Evolutionary conservation across 805 yeast species (phyloP).

Genomic region (Yamadazyma endophytica): DNA sequence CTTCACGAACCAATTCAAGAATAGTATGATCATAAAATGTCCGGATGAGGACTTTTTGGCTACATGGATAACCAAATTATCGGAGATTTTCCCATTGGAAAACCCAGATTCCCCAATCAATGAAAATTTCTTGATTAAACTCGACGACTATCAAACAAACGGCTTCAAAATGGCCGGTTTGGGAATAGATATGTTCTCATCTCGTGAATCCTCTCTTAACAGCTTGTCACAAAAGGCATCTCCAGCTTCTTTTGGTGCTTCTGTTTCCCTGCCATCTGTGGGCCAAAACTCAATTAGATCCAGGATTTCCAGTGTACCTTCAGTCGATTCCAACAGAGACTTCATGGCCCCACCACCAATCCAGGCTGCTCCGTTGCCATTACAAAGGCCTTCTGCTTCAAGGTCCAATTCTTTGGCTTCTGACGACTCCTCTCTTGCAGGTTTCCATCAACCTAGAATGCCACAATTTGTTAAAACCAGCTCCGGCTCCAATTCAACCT

Average conservation of each 20-base stretch:
- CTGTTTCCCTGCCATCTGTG: background rate
- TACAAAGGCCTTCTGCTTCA: slow-evolving; percentile 1
- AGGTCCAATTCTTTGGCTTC: slow-evolving; percentile 5
- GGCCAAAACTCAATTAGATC: background rate
- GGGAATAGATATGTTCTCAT: slow-evolving; percentile 28
- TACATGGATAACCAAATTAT: slow-evolving; percentile 29
- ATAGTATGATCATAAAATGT: slow-evolving; percentile 12
- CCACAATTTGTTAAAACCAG: slow-evolving; percentile 8
- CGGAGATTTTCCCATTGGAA: slow-evolving; percentile 29
- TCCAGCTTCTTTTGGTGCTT: background rate
- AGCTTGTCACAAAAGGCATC: slow-evolving; percentile 1
- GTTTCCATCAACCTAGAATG: slow-evolving; percentile 8
- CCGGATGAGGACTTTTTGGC: slow-evolving; percentile 14
- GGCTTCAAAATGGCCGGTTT: slow-evolving; percentile 24
- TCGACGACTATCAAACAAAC: slow-evolving; percentile 10
- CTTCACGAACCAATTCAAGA: slow-evolving; percentile 11
- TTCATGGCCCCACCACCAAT: too few relatives aligned
- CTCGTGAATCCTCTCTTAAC: slow-evolving; percentile 6
- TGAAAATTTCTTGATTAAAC: slow-evolving; percentile 16
- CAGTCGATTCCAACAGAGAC: background rate
- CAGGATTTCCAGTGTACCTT: slow-evolving; percentile 1
- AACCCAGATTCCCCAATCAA: slow-evolving; percentile 18
- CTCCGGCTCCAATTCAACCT: slow-evolving; percentile 4
- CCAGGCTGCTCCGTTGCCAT: background rate
- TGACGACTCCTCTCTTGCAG: slow-evolving; percentile 6